Evolutionary conservation across 305 asterid species (phyloP).

Genomic region (Plantago coronopus): DNA sequence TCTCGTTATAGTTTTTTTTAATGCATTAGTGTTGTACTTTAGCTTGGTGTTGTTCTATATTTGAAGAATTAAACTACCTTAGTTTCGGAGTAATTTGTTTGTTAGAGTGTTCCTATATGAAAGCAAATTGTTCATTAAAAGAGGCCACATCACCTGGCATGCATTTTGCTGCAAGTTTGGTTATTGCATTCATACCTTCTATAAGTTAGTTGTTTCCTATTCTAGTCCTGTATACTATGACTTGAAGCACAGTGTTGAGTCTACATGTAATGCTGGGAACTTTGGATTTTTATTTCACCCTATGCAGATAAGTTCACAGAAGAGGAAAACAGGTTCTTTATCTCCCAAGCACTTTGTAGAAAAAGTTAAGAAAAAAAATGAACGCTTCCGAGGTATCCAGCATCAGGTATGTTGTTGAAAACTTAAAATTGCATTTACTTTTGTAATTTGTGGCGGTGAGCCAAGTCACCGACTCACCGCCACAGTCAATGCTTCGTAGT

Average conservation of each 20-base stretch:
- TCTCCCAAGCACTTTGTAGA: constrained; percentile 89
- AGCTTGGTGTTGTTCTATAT: constrained; percentile 6
- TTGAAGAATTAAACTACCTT: constrained; percentile 5
- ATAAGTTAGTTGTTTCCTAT: too few species aligned
- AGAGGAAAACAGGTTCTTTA: constrained; percentile 85
- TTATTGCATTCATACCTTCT: too few species aligned
- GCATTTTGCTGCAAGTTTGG: too few species aligned
- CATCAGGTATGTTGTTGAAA: constrained; percentile 56
- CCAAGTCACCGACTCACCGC: too few species aligned
- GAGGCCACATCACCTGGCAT: too few species aligned
- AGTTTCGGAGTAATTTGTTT: neutral
- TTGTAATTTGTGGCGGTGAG: neutral
- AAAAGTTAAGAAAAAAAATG: constrained; percentile 72
- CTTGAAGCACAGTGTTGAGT: too few species aligned
- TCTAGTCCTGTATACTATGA: too few species aligned
- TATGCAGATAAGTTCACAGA: constrained; percentile 72
- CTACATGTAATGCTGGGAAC: too few species aligned
- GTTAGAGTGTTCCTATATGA: too few species aligned
- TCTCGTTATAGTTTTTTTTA: constrained; percentile 2
- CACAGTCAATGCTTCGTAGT: too few species aligned
- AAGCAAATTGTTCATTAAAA: too few species aligned
- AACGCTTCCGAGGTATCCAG: constrained; percentile 73
- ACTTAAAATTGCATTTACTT: neutral
- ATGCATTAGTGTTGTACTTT: constrained; percentile 2
- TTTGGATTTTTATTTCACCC: neutral